These are phyloP conservation scores for Myxozyma melibiosi DNA, from an alignment of 805 yeast genomes.

Conservation along the genomic window DNA sequence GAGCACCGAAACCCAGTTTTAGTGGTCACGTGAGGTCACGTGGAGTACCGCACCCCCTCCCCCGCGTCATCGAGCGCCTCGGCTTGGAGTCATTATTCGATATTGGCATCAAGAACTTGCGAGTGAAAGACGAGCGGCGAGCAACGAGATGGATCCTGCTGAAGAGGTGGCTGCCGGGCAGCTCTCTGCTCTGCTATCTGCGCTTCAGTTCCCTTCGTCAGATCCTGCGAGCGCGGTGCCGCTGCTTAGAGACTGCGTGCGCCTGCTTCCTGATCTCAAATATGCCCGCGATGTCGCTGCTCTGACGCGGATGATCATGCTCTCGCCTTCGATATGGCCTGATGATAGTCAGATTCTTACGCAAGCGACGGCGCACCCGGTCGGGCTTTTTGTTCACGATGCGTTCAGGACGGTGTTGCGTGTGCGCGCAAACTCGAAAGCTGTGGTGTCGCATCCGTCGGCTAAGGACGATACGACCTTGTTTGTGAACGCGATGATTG, in stretches of 20 bases:
- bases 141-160: not conserved
- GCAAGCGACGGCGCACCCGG: not conserved
- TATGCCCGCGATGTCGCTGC: slow-evolving; percentile 24
- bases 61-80: not conserved
- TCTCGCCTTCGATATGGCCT: slow-evolving; percentile 25
- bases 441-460: not conserved
- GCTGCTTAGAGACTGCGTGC: slow-evolving; percentile 13
- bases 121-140: no score
- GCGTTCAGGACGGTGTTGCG: slow-evolving; percentile 16
- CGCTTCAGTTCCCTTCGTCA: slow-evolving; percentile 19
- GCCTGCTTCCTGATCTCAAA: not conserved
- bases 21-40: not conserved
- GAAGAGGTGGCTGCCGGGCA: slow-evolving; percentile 8
- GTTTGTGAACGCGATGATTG: slow-evolving; percentile 9
- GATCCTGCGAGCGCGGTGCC: not conserved
- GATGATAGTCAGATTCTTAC: not conserved
- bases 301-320: slow-evolving; percentile 18
- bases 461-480: not conserved
- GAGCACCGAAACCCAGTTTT: no score
- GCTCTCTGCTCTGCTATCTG: slow-evolving; percentile 11
- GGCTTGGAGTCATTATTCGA: no score
- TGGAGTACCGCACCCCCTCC: no score
- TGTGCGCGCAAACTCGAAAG: not conserved
- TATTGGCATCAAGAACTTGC: no score
- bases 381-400: slow-evolving; percentile 10